Base-by-base conservation (phyloP, 2,329 filamentous ascomycete genomes). In the Trichoderma koningii region DNA sequence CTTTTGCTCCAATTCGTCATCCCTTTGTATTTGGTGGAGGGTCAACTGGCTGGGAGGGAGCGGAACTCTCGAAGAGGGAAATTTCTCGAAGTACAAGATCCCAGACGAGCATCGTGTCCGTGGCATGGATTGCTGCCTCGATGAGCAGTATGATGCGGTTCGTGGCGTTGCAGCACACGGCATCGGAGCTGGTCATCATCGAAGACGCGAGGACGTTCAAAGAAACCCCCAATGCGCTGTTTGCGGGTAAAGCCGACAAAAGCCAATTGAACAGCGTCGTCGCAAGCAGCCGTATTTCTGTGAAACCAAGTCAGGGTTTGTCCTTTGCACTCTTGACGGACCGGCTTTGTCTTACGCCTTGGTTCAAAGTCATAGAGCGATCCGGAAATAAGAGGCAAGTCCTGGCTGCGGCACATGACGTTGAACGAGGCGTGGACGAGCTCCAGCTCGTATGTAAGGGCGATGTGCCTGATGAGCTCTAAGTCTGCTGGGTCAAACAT, bases 91-190 rank as follows among this genome's bases (percentile, higher is more conserved):
- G 34, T 7, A 56, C 61, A 5, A 45, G 52, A 30, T 50, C 17
- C 51, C 51, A 64, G 41, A 64, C 42, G 6, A 50, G 51, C 3
- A 19, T 26, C 10, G 34, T 45, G 2, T 64, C 15, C 2, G 51
- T 42, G 3, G 28, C n/a, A 34, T 64, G 51, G 28, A 64, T 21
- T 17, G 44, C 61, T 47, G 41, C 41, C 42, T 56, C 56, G 7
- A 56, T 23, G 15, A 64, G 51, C 1, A 23, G 52, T 30, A 42
- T 64, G 30, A 51, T 56, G 26, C 51, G 51, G 42, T 55, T 42
- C 51, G 51, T 14, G 23, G 44, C n/a, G 61, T 38, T 23, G 41
- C 50, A 41, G 30, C 23, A 7, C 30, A 56, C 6, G 14, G 30
- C n/a, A 52, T 55, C 45, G 41, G 55, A 41, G 30, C 23, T 17